Percentiles rank a stretch among this genome's conserved stretches.
phyloP scores from a whole-genome alignment of 306 rosid species.

The Malus sylvestris region DNA sequence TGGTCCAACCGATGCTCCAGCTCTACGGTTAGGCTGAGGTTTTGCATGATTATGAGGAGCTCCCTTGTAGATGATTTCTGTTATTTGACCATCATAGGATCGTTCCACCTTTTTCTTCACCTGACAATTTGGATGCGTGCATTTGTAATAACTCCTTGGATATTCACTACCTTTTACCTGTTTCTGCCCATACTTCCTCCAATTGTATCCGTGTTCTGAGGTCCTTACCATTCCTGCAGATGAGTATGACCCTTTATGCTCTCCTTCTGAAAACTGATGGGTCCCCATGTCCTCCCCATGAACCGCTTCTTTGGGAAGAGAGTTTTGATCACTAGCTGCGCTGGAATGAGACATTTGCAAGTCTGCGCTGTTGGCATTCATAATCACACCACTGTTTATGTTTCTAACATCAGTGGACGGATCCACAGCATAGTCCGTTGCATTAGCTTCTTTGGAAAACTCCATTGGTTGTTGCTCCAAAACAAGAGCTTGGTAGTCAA shows the following conservation, averaged over 20 bases:
- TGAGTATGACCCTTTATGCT: constrained; percentile 36
- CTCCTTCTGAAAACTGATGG: constrained; percentile 35
- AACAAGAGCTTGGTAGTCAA: constrained; percentile 26
- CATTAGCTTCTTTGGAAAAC: constrained; percentile 27
- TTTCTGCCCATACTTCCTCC: constrained; percentile 97
- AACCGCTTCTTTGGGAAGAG: constrained; percentile 22
- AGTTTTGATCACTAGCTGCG: constrained; percentile 30
- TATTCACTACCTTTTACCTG: constrained; percentile 92
- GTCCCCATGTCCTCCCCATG: constrained; percentile 25
- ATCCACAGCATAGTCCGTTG: constrained; percentile 25
- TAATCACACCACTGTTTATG: constrained; percentile 13
- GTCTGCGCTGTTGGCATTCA: constrained; percentile 24
- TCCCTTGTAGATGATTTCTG: constrained; percentile 82
- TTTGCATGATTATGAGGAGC: constrained; percentile 71
- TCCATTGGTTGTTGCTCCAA: constrained; percentile 34
- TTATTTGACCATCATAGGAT: constrained; percentile 82
- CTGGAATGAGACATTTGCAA: constrained; percentile 30
- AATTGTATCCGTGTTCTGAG: constrained; percentile 79
- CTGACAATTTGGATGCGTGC: constrained; percentile 64
- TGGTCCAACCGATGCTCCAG: constrained; percentile 28
- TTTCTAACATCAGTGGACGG: constrained; percentile 29
- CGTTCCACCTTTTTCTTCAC: constrained; percentile 95
- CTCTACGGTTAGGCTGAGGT: constrained; percentile 54
- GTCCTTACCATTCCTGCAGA: constrained; percentile 39
- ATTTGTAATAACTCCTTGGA: constrained; percentile 90